phyloP scores from a whole-genome alignment of 768 basidiomycete species.

The Xerocomellus chrysenteron region DNA sequence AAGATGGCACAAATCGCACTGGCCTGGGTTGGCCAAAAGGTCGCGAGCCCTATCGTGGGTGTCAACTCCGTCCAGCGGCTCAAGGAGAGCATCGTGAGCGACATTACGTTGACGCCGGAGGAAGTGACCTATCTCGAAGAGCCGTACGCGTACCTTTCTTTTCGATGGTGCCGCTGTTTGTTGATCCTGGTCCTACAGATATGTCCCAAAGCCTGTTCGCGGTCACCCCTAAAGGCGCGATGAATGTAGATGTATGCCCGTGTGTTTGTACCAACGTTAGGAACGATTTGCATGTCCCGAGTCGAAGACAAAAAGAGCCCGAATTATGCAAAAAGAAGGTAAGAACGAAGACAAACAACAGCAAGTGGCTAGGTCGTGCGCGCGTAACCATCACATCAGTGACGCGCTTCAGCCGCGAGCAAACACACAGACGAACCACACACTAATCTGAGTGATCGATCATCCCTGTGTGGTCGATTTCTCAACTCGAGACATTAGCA shows the following conservation, averaged over 20 bases:
- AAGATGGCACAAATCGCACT: constrained; percentile 48
- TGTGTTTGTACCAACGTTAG: too few species aligned
- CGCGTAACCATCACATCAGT: too few species aligned
- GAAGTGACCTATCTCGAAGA: constrained; percentile 33
- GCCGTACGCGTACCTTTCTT: constrained; percentile 18
- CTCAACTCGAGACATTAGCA: too few species aligned
- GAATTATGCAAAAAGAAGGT: too few species aligned
- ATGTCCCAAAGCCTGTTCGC: constrained; percentile 21
- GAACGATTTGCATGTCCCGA: too few species aligned
- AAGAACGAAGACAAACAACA: too few species aligned
- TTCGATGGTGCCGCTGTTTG: background rate
- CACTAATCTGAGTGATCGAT: too few species aligned
- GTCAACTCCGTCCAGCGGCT: constrained; percentile 34
- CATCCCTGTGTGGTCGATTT: too few species aligned
- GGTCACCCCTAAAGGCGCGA: constrained; percentile 10
- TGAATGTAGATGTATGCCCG: background rate
- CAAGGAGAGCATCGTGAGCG: constrained; percentile 28
- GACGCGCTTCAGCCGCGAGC: too few species aligned
- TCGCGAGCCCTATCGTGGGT: constrained; percentile 46
- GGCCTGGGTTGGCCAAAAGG: constrained; percentile 42
- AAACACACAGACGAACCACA: too few species aligned
- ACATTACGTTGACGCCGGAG: constrained; percentile 26
- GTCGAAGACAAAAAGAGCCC: too few species aligned
- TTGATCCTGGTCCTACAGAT: constrained; percentile 8
- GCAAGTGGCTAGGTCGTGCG: too few species aligned